Conservation (phyloP, 495 filamentous ascomycete species). For the Penicillium arizonense region DNA sequence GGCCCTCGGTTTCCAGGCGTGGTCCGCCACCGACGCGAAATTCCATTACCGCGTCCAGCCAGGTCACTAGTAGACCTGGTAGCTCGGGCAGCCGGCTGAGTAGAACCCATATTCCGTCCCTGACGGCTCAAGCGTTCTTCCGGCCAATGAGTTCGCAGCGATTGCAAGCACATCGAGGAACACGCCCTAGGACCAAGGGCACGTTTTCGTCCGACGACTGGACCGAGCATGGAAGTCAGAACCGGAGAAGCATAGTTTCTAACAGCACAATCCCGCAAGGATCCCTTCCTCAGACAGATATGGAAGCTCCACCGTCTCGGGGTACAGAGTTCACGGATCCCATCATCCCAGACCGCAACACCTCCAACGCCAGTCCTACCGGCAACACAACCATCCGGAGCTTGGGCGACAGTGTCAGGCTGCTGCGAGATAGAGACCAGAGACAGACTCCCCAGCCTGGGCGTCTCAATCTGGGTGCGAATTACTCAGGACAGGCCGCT, state of each 20-base stretch:
- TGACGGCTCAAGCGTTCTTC: constrained; percentile 90
- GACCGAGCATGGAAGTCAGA: constrained; percentile 42
- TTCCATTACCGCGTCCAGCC: constrained; percentile 33
- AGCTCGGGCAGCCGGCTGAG: constrained; percentile 73
- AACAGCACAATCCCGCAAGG: constrained; percentile 40
- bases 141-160: constrained; percentile 95
- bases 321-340: constrained; percentile 77
- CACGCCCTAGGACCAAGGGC: constrained; percentile 47
- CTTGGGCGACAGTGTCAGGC: constrained; percentile 69
- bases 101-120: constrained; percentile 83
- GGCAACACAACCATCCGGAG: constrained; percentile 64
- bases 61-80: constrained; percentile 50
- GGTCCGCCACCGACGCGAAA: constrained; percentile 42
- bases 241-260: constrained; percentile 50
- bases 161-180: constrained; percentile 83
- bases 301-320: constrained; percentile 66
- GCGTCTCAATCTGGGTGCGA: constrained; percentile 57
- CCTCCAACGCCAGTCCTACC: constrained; percentile 72
- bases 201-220: constrained; percentile 41
- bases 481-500: constrained; percentile 46
- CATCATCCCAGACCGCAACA: constrained; percentile 60
- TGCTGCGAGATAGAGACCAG: constrained; percentile 58
- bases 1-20: constrained; percentile 47
- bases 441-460: constrained; percentile 49
- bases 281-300: constrained; percentile 46